Base-by-base conservation (phyloP, 441 rosid genomes). In the Populus hybrid region DNA sequence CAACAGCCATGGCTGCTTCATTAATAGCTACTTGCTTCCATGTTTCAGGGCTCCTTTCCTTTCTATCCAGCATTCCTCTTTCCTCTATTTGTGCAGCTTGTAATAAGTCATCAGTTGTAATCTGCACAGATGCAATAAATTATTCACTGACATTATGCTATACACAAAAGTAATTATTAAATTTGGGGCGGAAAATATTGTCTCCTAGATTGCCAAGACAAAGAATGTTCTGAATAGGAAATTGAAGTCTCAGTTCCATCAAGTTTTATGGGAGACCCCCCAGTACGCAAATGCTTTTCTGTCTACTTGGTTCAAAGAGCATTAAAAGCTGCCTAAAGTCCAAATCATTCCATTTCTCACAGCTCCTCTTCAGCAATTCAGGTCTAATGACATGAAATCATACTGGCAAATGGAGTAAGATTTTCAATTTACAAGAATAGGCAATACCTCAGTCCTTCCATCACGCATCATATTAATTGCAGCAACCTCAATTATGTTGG, bases 21-120 rank as follows among this genome's bases (percentile, higher is more conserved):
- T 95, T 95, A 23, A 95, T 82, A 76, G 98, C 98, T 59, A 95
- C 92, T 85, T 92, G 98, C 83, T 86, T 90, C 99, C 99, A 91
- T 68, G 87, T 88, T 83, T 89, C 91, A 40, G 82, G 82, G 83
- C 97, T 91, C 80, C 99, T 85, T 36, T 95, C 94, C 87, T 89
- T 92, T 81, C 89, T 91, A 82, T 93, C 98, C 77, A 95, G 87
- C 92, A 90, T 88, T 84, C 98, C 99, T 83, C 98, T 90, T 82
- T 93, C 98, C 90, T 95, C 98, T 81, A 93, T 93, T 90, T 93
- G 94, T 72, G 99, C 98, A 63, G 99, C 98, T 92, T 93, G 98
- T 76, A 95, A 84, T 76, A 93, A 84, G 84, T 95, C 99, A 86
- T 94, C 99, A 40, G 98, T 93, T 77, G 98, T 93, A 74, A 95